phyloP scores from a whole-genome alignment of 2,329 filamentous ascomycete genomes.

The Colletotrichum sp. region DNA sequence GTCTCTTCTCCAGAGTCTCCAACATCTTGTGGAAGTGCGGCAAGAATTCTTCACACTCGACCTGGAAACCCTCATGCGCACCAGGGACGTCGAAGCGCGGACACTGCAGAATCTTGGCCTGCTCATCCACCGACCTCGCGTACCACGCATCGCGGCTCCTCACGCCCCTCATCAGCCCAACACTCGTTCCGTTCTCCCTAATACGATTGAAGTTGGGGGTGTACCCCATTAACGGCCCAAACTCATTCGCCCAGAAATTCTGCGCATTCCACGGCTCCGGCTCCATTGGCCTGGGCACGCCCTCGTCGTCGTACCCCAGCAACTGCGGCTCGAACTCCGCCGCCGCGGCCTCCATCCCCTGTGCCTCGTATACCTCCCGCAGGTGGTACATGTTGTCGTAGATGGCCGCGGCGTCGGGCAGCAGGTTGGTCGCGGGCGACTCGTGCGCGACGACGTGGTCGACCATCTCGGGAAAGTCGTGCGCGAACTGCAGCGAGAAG shows the following conservation, averaged over 20 bases:
- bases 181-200: slow-evolving; percentile 27
- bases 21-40: slow-evolving; percentile 30
- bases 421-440: slow-evolving; percentile 27
- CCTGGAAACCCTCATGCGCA: slow-evolving; percentile 35
- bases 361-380: slow-evolving; percentile 24
- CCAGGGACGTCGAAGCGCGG: slow-evolving; percentile 29
- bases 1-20: slow-evolving; percentile 24
- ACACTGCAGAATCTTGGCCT: slow-evolving; percentile 32
- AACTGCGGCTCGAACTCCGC: slow-evolving; percentile 24
- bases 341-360: slow-evolving; percentile 24
- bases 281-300: slow-evolving; percentile 21
- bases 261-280: slow-evolving; percentile 26
- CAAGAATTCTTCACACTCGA: slow-evolving; percentile 30
- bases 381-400: slow-evolving; percentile 27
- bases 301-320: slow-evolving; percentile 30
- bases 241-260: slow-evolving; percentile 36
- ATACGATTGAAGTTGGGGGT: slow-evolving; percentile 30
- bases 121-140: slow-evolving; percentile 29
- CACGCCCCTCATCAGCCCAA: slow-evolving; percentile 31
- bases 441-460: slow-evolving; percentile 36
- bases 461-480: slow-evolving; percentile 32
- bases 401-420: slow-evolving; percentile 28
- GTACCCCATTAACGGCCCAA: slow-evolving; percentile 24
- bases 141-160: slow-evolving; percentile 32
- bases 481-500: slow-evolving; percentile 33